A percentile compares a stretch with the other conserved stretches of the same genome.
These are phyloP conservation scores for Taphrina deformans DNA, from an alignment of 1,139 yeast genomes.

Conservation along the genomic window DNA sequence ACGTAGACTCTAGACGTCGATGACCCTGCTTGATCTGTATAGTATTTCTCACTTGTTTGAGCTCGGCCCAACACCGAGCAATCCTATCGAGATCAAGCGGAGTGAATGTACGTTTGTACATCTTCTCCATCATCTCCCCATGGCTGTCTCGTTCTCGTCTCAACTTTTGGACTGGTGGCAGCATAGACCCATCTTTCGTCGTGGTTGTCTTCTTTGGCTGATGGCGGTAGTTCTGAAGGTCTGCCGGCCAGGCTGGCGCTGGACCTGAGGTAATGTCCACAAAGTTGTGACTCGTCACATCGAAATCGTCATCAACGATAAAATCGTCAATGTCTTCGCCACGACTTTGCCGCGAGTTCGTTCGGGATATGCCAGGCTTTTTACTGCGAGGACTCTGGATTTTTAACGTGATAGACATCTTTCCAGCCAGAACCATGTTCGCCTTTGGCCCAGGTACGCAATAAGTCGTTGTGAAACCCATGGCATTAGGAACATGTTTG, in stretches of 20 bases:
- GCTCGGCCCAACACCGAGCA: constrained; percentile 26
- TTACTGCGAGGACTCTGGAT: constrained; percentile 22
- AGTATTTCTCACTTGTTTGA: constrained; percentile 13
- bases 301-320: constrained; percentile 11
- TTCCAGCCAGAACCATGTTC: constrained; percentile 5
- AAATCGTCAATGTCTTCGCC: constrained; percentile 5
- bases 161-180: neutral
- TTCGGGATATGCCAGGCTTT: constrained; percentile 1
- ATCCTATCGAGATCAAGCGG: constrained; percentile 29
- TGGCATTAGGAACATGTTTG: constrained; percentile 63
- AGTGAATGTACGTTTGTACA: constrained; percentile 5
- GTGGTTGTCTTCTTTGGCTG: neutral
- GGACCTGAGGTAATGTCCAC: neutral
- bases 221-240: constrained; percentile 9
- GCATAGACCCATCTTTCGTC: neutral
- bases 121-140: constrained; percentile 5
- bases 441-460: constrained; percentile 44
- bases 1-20: constrained; percentile 9
- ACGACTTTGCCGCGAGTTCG: constrained; percentile 7
- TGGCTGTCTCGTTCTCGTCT: constrained; percentile 12
- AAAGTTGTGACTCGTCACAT: neutral
- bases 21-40: constrained; percentile 22
- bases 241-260: neutral
- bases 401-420: constrained; percentile 20
- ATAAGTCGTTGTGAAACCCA: constrained; percentile 82